A percentile compares a stretch with the other conserved stretches of the same genome.
phyloP scores from a whole-genome alignment of 352 stramenopile genomes.

The Pythium insidiosum region DNA sequence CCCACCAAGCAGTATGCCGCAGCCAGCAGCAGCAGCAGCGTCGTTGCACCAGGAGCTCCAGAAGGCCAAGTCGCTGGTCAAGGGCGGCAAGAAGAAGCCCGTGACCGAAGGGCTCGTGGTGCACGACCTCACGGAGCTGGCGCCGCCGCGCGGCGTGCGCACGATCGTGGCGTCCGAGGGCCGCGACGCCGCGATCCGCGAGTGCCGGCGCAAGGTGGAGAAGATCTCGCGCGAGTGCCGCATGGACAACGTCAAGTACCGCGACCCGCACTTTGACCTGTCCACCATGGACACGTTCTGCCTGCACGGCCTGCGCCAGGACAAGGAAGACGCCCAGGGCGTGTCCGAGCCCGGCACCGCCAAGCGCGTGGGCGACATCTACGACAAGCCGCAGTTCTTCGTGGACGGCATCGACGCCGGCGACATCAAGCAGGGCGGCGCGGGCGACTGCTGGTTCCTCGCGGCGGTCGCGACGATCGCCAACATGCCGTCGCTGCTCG shows the following conservation, averaged over 20 bases:
- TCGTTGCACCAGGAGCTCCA: too few species aligned
- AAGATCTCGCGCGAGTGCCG: slow-evolving; percentile 32
- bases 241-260: slow-evolving; percentile 34
- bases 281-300: slow-evolving; percentile 11
- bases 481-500: slow-evolving; percentile 55
- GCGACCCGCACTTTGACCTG: slow-evolving; percentile 33
- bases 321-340: slow-evolving; percentile 4
- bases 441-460: slow-evolving; percentile 83
- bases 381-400: slow-evolving; percentile 28
- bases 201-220: slow-evolving; percentile 26
- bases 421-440: slow-evolving; percentile 64
- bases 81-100: slow-evolving; percentile 2
- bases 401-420: slow-evolving; percentile 43
- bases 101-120: slow-evolving; percentile 9
- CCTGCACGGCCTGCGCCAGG: slow-evolving; percentile 18
- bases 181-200: slow-evolving; percentile 20
- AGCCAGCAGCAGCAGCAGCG: too few species aligned
- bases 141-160: slow-evolving; percentile 15
- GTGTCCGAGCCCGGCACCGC: too few species aligned
- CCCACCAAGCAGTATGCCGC: too few species aligned
- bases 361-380: slow-evolving; percentile 28
- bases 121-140: slow-evolving; percentile 15
- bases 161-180: slow-evolving; percentile 20
- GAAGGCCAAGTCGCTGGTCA: slow-evolving; percentile 3
- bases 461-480: slow-evolving; percentile 59